Evolutionary conservation across 306 rosid species (phyloP), one percentile per base, ranked within the genome.

Genomic region (Elaeagnus macrophylla): DNA sequence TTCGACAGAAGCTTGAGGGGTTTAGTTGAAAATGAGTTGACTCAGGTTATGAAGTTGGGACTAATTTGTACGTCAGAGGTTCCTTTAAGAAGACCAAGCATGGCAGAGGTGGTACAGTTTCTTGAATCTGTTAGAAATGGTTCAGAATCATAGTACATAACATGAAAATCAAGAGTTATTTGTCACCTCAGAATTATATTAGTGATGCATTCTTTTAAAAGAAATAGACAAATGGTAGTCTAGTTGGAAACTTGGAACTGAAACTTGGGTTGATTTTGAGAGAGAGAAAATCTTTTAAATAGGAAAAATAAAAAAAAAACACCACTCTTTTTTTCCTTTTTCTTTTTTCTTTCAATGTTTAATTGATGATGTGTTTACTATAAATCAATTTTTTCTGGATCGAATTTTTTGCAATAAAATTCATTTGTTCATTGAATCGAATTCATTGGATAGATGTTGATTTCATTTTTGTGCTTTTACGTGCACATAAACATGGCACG

Each of bases 81-180:
- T 81, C 86, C 99, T 68, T 72, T 68, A 17, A 91, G 87, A 69
- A 80, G 96, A 68, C 96, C 96, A 47, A 91, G 95, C 84, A 91
- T 91, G 99, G 89, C 89, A 15, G 95, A 91, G 79, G 93, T 84
- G 40, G 89, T 87, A 61, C 99, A 93, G 75, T 86, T 93, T 73
- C 99, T 93, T 11, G 95, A 93, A 69, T 93, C 99, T 45, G 82
- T 91, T 57, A 73, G 94, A 82, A 87, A 84, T 64, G 96, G 96
- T 49, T 64, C 77, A 67, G 96, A 72, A 56, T 73, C 68, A 48
- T 70, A 79, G 76, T 71, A 57, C 54, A 19, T 17, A 57, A 47
- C 12, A 32, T 53, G 47, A 58, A 42, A 37, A 32, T 25, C 9
- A 37, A 14, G 4, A n/a, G 53, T 14, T 41, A 7, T 43, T 16